Evolutionary conservation across 2,329 filamentous ascomycete species (phyloP), one percentile per base, ranked within the genome.

Genomic region (Pyricularia sp.): DNA sequence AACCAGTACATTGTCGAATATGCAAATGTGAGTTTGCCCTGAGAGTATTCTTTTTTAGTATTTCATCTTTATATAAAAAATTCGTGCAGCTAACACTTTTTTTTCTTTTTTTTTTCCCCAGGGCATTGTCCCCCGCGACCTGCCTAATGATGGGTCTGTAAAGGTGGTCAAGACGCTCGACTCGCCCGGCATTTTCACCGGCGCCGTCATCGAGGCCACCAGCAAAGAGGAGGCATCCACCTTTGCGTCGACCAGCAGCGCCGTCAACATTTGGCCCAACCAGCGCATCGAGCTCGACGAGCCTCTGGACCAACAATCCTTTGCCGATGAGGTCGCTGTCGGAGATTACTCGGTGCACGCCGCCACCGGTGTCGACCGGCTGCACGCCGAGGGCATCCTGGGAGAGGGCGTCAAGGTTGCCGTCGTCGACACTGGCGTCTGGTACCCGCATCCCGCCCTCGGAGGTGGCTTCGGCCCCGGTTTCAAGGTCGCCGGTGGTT

Each of bases 301-400:
- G 62, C 40, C 62, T 6, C 62, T 53, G 22, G 62, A 53, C 22
- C 24, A 8, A 6, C 22, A 13, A 5, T 12, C 22, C 10, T 53
- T 31, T 19, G n/a, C 24, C 40, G n/a, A 31, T 26, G 62, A 59
- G 12, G 30, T 59, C 19, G 13, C 24, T 4, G 53, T 28, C 2
- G 10, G 9, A 24, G 62, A 65, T 33, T 64, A 66, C 62, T 66
- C 66, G 30, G 55, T 68, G 3, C 68, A 69, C 63, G 31, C 53
- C 40, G 67, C 67, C 63, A 68, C 68, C 3, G 66, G 66, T 1
- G 68, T 69, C 3, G 66, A 69, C 55, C 64, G 65, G 49, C 64
- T 68, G 40, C 67, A 68, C 16, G 60, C 64, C n/a, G 40, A 61
- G 3, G 67, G 67, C 40, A 62, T 65, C 65, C 30, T 55, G 13